A percentile compares a stretch with the other conserved stretches of the same genome.
These are phyloP conservation scores for Hylodesmum podocarpum DNA, from an alignment of 306 rosid species.

Conservation along the genomic window DNA sequence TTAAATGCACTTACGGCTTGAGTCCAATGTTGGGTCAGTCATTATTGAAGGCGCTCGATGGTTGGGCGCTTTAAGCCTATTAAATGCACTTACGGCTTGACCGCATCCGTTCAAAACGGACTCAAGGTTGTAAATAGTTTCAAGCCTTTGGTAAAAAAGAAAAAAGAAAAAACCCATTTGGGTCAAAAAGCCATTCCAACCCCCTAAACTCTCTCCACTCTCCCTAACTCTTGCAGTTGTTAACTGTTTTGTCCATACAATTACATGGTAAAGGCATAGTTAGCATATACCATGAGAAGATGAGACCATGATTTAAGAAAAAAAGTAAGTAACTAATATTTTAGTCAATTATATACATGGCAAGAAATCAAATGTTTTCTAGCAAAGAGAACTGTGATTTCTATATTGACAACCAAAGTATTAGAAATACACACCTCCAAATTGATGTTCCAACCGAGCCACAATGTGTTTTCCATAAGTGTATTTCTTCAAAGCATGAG, in stretches of 20 bases:
- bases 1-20: no score
- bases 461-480: slow-evolving; percentile 67
- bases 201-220: neutral
- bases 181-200: no score
- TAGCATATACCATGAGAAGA: neutral
- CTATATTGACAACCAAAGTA: neutral
- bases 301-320: neutral
- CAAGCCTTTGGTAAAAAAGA: no score
- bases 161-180: no score
- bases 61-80: no score
- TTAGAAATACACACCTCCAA: slow-evolving; percentile 32
- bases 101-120: no score
- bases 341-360: neutral
- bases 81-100: no score
- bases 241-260: neutral
- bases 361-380: neutral
- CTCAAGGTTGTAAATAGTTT: no score
- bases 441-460: slow-evolving; percentile 48
- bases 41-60: no score
- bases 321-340: slow-evolving; percentile 2
- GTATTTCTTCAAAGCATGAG: slow-evolving; percentile 66
- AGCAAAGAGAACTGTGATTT: neutral
- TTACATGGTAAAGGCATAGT: neutral
- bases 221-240: neutral
- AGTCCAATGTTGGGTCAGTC: no score